Base-by-base conservation (phyloP, 169 alveolate species). In the Miamiensis avidus region DNA sequence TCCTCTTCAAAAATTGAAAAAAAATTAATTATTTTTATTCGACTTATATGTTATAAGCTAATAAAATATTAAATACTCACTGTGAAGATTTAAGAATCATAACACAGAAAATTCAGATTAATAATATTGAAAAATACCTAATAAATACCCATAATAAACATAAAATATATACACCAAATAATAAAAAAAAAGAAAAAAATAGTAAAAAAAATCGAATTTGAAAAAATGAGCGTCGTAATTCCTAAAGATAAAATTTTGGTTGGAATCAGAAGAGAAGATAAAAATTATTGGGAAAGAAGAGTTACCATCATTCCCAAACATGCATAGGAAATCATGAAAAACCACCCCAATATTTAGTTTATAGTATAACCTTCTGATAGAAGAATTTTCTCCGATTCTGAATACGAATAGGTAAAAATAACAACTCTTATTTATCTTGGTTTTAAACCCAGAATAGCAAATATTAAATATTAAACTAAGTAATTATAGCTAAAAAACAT, bases 241-340 rank as follows among this genome's bases (percentile, higher is more conserved):
- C n/a, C 29, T 15, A 49, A 79, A 6, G 25, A 79, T 4, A 79
- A 34, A 28, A 49, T 76, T 29, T 86, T 79, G 26, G 69, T 94
- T 0, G 97, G 95, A 29, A 82, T 94, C 31, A 29, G 92, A 74
- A 79, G 94, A 26, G 97, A 94, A 77, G 88, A 82, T 72, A 94
- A 91, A 74, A 88, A 83, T 31, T 85, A 89, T 31, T 94, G 97
- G 97, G 97, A 94, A 81, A 69, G 96, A 28, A 87, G 97, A 76
- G 91, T 86, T 32, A 89, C 96, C n/a, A 72, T 93, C 16, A 91
- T 95, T 29, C 97, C 97, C 25, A 74, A 91, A 25, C 92, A 93
- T 34, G 95, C 90, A 29, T 74, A 88, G 79, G 33, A 86, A 16
- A 84, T 94, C 16, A 20, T 49, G 20, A 28, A 32, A 32, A 33